A percentile compares a stretch with the other conserved stretches of the same genome.
Conservation (phyloP, 257 asterid genomes). For the Cordia subcordata region DNA sequence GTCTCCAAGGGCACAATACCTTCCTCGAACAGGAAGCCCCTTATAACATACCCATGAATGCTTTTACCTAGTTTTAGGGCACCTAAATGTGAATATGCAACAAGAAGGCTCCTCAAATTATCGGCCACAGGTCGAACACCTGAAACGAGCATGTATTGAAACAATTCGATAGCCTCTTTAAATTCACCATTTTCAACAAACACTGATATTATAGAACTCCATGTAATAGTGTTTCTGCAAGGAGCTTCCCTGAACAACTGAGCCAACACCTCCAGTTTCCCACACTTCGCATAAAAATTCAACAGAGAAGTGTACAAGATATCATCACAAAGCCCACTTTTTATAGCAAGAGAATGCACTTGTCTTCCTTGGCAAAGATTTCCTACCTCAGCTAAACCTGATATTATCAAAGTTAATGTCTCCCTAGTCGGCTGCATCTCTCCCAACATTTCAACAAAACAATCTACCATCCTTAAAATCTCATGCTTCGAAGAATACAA, state of each 20-base stretch:
- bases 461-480: slow-evolving; percentile 12
- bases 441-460: slow-evolving; percentile 26
- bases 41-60: slow-evolving; percentile 31
- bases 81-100: slow-evolving; percentile 25
- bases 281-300: slow-evolving; percentile 33
- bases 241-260: slow-evolving; percentile 25
- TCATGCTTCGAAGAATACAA: slow-evolving; percentile 25
- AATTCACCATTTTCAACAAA: slow-evolving; percentile 23
- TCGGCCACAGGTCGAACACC: slow-evolving; percentile 25
- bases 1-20: slow-evolving; percentile 24
- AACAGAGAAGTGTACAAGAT: slow-evolving; percentile 29
- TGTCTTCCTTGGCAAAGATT: slow-evolving; percentile 14
- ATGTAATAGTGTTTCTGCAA: slow-evolving; percentile 11
- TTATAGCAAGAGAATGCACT: slow-evolving; percentile 40
- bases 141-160: slow-evolving; percentile 23
- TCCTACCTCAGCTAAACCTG: slow-evolving; percentile 27
- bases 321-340: slow-evolving; percentile 37
- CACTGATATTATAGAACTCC: slow-evolving; percentile 26
- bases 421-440: slow-evolving; percentile 30
- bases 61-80: slow-evolving; percentile 35
- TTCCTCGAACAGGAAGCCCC: slow-evolving; percentile 15
- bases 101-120: slow-evolving; percentile 24
- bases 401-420: slow-evolving; percentile 30
- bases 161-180: slow-evolving; percentile 23
- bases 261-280: slow-evolving; percentile 20